Base-by-base conservation (phyloP, 1,284 basidiomycete species). In the Trichosporon faecale region DNA sequence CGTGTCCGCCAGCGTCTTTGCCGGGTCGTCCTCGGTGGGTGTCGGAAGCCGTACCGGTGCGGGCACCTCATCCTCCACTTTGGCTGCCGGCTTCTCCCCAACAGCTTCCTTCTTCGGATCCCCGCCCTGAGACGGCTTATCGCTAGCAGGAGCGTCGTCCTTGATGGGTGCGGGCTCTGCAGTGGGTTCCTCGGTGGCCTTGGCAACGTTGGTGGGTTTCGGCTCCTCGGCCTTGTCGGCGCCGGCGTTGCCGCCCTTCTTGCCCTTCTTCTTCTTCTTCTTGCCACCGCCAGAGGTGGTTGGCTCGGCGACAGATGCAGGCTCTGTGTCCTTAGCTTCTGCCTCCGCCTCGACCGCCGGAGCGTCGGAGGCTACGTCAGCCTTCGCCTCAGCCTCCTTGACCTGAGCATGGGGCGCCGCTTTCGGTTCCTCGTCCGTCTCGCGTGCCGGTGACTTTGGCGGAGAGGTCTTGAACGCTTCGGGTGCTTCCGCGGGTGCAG, bases 1-100 rank as follows among this genome's bases (percentile, higher is more conserved):
- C 6, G 72, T 70, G 27, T 74, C 75, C 7, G 72, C 76, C 3
- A 78, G 68, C 2, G 72, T 68, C 60, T 73, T 71, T 46, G 64
- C 35, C 18, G 60, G 21, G 35, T 72, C 71, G 9, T 68, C 70
- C 57, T 71, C 65, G 21, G 44, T 40, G 37, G 67, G 67, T 12
- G 35, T 52, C 29, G 60, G 61, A 29, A 61, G 57, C 29, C 57
- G 61, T 23, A 64, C 37, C 31, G 57, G 25, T 6, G 33, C 33
- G 12, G 66, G 55, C 37, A 12, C 66, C 23, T 64, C 65, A 18
- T 49, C 23, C 21, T 49, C 40, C 35, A 18, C 33, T 29, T 35
- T 68, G 25, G 57, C 57, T 8, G 57, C 29, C 9, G 52, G 44
- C 9, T n/a, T 31, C 23, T 29, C 25, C 25, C 21, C 33, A 2